These are phyloP conservation scores for Tolypocladium guangdongense DNA, from an alignment of 2,329 filamentous ascomycete genomes.

Conservation along the genomic window DNA sequence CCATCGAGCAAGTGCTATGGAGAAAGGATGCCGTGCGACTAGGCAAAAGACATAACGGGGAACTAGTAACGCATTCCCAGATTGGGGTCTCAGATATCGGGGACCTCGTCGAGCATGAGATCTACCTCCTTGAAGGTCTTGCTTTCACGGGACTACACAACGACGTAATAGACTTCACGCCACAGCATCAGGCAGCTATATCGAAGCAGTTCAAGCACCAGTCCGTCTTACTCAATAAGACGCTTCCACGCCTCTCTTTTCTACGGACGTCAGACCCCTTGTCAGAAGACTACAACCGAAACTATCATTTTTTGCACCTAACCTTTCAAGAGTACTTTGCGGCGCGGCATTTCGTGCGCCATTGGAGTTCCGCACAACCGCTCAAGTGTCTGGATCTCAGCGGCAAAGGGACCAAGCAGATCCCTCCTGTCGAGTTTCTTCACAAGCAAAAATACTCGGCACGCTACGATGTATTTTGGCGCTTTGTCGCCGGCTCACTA, in stretches of 20 bases:
- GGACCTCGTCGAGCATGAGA: constrained; percentile 7
- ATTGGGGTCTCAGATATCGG: too few relatives aligned
- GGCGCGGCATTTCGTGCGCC: constrained; percentile 25
- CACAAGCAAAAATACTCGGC: constrained; percentile 24
- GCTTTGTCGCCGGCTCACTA: constrained; percentile 30
- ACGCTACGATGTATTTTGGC: constrained; percentile 29
- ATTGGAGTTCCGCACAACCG: constrained; percentile 12
- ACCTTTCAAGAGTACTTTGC: too few relatives aligned
- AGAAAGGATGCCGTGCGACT: constrained; percentile 24
- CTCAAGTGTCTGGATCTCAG: too few relatives aligned
- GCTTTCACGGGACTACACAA: constrained; percentile 24
- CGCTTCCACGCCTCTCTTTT: constrained; percentile 21
- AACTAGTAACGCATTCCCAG: too few relatives aligned
- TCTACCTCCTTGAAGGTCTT: constrained; percentile 17
- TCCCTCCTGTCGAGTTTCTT: constrained; percentile 17
- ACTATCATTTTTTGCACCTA: constrained; percentile 30
- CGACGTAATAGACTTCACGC: constrained; percentile 20
- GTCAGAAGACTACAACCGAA: constrained; percentile 6
- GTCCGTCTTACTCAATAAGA: constrained; percentile 6
- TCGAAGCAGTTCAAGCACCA: constrained; percentile 6
- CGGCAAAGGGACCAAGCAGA: too few relatives aligned
- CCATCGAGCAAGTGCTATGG: constrained; percentile 25
- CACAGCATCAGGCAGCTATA: constrained; percentile 10
- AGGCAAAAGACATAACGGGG: constrained; percentile 9
- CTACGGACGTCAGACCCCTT: constrained; percentile 22